Conservation (phyloP, 805 yeast species). For the Citeromyces nyonsensis region DNA sequence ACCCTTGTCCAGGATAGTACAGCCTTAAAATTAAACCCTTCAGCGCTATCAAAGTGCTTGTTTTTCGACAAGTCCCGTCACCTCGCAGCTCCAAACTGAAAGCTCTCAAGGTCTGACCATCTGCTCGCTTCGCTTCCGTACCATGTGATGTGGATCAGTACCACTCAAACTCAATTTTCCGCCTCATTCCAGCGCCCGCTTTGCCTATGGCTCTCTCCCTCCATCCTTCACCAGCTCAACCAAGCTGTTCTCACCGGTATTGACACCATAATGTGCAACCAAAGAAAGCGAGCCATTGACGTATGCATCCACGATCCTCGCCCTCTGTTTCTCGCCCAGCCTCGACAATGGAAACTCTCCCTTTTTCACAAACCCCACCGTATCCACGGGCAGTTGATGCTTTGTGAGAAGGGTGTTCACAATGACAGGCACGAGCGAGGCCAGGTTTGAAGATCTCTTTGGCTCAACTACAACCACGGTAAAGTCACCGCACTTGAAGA, state of each 20-base stretch:
- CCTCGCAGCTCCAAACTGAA: too few species aligned
- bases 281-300: constrained; percentile 26
- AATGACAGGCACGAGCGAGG: constrained; percentile 73
- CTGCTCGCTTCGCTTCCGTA: too few species aligned
- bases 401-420: constrained; percentile 64
- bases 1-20: too few species aligned
- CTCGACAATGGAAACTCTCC: constrained; percentile 56
- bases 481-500: constrained; percentile 73
- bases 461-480: constrained; percentile 61
- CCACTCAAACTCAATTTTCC: too few species aligned
- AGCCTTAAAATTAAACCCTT: too few species aligned
- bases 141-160: too few species aligned
- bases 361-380: constrained; percentile 62
- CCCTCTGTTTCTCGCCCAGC: constrained; percentile 65
- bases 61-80: too few species aligned
- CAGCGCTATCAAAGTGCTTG: too few species aligned
- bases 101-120: too few species aligned
- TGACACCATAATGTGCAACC: constrained; percentile 33
- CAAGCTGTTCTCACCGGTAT: constrained; percentile 53
- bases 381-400: constrained; percentile 73
- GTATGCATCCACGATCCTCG: constrained; percentile 44
- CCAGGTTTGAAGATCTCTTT: constrained; percentile 29
- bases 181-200: too few species aligned
- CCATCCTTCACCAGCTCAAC: constrained; percentile 41
- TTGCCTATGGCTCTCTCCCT: constrained; percentile 21